Evolutionary conservation across 257 asterid genomes (phyloP).

Genomic region (Solanum bukasovii): DNA sequence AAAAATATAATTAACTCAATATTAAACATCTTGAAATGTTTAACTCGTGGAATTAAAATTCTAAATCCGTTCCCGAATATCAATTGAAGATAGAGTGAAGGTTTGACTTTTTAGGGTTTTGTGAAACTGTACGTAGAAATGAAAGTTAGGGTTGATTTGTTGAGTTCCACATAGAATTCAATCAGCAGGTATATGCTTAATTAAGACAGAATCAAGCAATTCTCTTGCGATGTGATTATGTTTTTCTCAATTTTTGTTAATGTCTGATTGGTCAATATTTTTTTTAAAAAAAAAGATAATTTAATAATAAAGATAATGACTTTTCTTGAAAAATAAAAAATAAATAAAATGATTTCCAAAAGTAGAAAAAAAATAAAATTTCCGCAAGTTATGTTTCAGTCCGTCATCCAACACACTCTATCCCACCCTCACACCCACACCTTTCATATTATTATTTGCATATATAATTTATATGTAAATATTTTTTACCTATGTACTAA

Average conservation of each 20-base stretch:
- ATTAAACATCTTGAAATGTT: no score
- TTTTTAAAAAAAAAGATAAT: no score
- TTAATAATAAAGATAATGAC: background rate
- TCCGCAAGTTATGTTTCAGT: background rate
- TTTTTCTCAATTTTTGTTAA: no score
- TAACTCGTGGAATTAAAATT: background rate
- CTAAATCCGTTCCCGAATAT: background rate
- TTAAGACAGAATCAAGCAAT: background rate
- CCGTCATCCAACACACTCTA: background rate
- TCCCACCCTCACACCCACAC: background rate
- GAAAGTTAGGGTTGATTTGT: background rate
- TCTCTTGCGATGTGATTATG: background rate
- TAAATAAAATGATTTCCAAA: background rate
- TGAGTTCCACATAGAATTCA: background rate
- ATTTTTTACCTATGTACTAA: background rate
- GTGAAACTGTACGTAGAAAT: slow-evolving; percentile 15
- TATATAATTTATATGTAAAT: background rate
- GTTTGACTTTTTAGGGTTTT: background rate
- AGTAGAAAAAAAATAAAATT: background rate
- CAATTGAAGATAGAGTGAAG: background rate
- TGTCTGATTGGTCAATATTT: background rate
- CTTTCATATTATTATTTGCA: background rate
- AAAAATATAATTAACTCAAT: background rate
- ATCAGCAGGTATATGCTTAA: background rate
- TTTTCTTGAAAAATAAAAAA: background rate